Base-by-base conservation (phyloP, 108 stramenopile species). In the Discostella stelligeroides region DNA sequence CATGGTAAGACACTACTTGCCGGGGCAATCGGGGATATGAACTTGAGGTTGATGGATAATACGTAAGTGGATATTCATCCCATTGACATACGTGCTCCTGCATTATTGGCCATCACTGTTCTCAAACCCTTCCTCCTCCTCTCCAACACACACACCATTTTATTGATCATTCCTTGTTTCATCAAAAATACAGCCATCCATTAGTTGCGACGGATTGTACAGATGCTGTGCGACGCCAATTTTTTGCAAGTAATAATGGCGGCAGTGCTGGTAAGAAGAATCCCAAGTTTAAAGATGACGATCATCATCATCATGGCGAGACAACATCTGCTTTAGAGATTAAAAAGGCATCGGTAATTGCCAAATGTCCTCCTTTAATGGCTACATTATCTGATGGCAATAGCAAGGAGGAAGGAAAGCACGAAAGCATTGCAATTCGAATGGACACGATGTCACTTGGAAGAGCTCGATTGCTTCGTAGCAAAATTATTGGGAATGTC, bases 41-140 rank as follows among this genome's bases (percentile, higher is more conserved):
- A 66, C 34, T 73, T 90, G 15, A 76, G 82, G 10, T 47, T 87
- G 14, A 82, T 85, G 28, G 92, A 93, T 73, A 88, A 86, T 30
- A 79, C 87, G 23, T 55, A 62, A 69, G 57, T 29, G n/a, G n/a
- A n/a, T n/a, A n/a, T n/a, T n/a, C n/a, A n/a, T n/a, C n/a, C n/a
- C n/a, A n/a, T n/a, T n/a, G n/a, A n/a, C n/a, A n/a, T n/a, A n/a
- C n/a, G n/a, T n/a, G n/a, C n/a, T n/a, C n/a, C n/a, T n/a, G n/a
- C n/a, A n/a, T n/a, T n/a, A n/a, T n/a, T n/a, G n/a, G n/a, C n/a
- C n/a, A n/a, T n/a, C n/a, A n/a, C n/a, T n/a, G n/a, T n/a, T n/a
- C n/a, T n/a, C n/a, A n/a, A n/a, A n/a, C n/a, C n/a, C n/a, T n/a
- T n/a, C n/a, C n/a, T n/a, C n/a, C n/a, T n/a, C n/a, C n/a, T n/a